These are phyloP conservation scores for Solanum etuberosum DNA, from an alignment of 257 asterid genomes.

Conservation along the genomic window DNA sequence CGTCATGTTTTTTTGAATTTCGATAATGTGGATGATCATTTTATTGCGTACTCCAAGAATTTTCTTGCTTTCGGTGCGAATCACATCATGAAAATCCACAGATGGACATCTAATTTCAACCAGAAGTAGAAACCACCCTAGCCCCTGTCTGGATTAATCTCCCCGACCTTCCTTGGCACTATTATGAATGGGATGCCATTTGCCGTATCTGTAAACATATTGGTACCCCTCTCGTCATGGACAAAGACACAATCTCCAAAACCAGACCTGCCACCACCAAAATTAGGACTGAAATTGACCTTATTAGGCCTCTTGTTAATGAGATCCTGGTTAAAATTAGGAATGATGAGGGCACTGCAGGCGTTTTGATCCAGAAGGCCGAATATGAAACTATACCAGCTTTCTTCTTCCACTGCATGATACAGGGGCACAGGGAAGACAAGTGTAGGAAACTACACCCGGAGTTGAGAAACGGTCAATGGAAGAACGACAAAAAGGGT, in stretches of 20 bases:
- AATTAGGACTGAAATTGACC: neutral
- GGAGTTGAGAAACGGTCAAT: neutral
- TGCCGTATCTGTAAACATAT: neutral
- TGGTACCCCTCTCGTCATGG: neutral
- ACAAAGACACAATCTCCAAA: neutral
- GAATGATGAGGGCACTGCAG: neutral
- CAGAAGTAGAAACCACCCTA: neutral
- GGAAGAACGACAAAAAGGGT: neutral
- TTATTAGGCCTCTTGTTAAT: neutral
- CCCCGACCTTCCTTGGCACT: neutral
- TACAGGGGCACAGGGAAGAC: neutral
- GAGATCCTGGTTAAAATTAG: neutral
- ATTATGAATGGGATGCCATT: neutral
- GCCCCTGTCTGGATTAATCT: neutral
- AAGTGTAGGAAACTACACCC: neutral
- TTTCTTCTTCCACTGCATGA: neutral
- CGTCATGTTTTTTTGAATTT: neutral
- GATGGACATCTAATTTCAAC: neutral
- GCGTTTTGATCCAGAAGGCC: neutral
- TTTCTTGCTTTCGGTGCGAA: neutral
- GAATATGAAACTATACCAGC: neutral
- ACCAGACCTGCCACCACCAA: neutral
- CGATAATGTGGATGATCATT: neutral
- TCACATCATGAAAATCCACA: neutral
- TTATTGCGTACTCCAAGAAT: neutral